Base-by-base conservation (phyloP, 2,329 filamentous ascomycete species). In the Aspergillus alliaceus region DNA sequence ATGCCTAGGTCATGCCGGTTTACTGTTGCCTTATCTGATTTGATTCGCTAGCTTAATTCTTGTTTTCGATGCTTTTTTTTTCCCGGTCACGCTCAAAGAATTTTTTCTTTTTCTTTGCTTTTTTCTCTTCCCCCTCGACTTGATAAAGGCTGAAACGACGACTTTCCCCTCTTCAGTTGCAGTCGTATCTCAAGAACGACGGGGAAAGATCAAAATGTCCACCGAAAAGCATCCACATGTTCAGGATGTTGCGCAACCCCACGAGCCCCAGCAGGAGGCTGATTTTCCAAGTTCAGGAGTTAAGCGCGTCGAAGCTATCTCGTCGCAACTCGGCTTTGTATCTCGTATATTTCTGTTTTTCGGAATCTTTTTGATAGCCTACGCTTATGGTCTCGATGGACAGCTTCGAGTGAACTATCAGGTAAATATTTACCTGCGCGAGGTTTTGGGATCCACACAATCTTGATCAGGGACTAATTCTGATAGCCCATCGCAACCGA, bases 381-480 rank as follows among this genome's bases (percentile, higher is more conserved):
- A 87, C 68, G 83, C 80, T 32, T 89, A 88, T 67, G 82, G 84
- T 2, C 76, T 88, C 22, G 85, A 87, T 60, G 82, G 82, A 24
- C 82, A 77, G 1, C 75, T 87, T 42, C 79, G 85, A 14, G 60
- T 60, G 12, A 77, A 79, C 6, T 86, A 84, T 64, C 81, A 80
- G 64, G 69, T 70, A 15, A n/a, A n/a, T 44, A 59, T 22, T 35
- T 1, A n/a, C 24, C 42, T 37, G 39, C 2, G 15, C 27, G 5
- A 11, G 1, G 5, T 25, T 44, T 52, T 65, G 27, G 27, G 9
- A 5, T 9, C 27, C 9, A 29, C 64, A 6, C n/a, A 24, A 8
- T n/a, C n/a, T 22, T 14, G 18, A 11, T n/a, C 8, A 49, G 7
- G 15, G 35, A 32, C 37, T 37, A 18, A 24, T 52, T 32, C 55